Base-by-base conservation (phyloP, 192 early-diverging fungal genomes). In the Polychytrium aggregatum region DNA sequence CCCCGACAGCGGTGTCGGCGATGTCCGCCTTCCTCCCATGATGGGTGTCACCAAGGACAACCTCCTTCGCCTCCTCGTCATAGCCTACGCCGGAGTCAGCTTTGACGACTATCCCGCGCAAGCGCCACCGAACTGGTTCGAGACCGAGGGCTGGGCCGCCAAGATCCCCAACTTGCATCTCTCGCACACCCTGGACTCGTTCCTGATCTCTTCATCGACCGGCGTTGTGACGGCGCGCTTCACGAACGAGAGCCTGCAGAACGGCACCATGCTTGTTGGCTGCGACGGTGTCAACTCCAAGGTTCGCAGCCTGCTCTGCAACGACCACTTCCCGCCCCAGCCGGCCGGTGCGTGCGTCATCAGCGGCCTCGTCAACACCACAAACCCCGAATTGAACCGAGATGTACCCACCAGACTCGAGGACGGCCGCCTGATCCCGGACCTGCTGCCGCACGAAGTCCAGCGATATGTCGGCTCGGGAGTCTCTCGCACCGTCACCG, bases 41-140 rank as follows among this genome's bases (percentile, higher is more conserved):
- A 38, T 76, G 33, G 64, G 70, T 20, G 28, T 65, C 17, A 46
- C 69, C 30, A 50, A 62, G 48, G 52, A 44, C 20, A 69, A 76
- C 52, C 50, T 76, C 26, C 26, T 72, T 22, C 59, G 73, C 14
- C 21, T 69, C 54, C 58, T 76, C 18, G 39, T 76, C 53, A 61
- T 57, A 6, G 67, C 64, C 5, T 41, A 72, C 17, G 44, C 64
- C 3, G 68, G 59, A 10, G 17, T 21, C 2, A 53, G 41, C 24
- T 25, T 56, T 3, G n/a, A n/a, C n/a, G n/a, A n/a, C n/a, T n/a
- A n/a, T n/a, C n/a, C n/a, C n/a, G n/a, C n/a, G n/a, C n/a, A n/a
- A n/a, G n/a, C n/a, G n/a, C n/a, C n/a, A n/a, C n/a, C n/a, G n/a
- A 35, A 39, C 36, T 65, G 63, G 65, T 74, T 74, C 37, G 64